These are phyloP conservation scores for Leccinum subgranulosum DNA, from an alignment of 768 basidiomycete genomes.

Conservation along the genomic window DNA sequence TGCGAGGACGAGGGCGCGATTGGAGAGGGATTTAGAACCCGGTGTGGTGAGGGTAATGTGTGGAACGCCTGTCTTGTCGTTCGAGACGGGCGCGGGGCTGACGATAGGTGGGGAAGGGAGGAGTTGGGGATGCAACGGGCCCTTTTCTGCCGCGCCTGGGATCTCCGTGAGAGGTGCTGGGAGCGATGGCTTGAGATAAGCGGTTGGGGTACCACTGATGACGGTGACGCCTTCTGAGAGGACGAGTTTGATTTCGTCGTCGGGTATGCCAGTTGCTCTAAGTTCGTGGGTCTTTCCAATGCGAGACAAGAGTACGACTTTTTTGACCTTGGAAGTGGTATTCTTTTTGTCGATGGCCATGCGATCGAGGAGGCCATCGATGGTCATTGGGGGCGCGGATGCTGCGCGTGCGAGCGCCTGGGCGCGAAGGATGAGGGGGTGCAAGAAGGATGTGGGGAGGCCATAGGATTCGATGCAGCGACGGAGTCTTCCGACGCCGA, in stretches of 20 bases:
- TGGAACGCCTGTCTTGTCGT: constrained; percentile 6
- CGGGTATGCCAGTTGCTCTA: constrained; percentile 82
- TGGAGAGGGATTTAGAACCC: constrained; percentile 36
- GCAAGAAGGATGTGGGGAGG: constrained; percentile 77
- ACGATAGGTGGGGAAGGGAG: constrained; percentile 4
- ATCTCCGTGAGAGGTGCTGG: constrained; percentile 39
- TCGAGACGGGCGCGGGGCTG: not conserved
- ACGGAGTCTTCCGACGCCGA: constrained; percentile 86
- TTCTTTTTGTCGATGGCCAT: constrained; percentile 99
- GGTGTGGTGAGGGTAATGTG: constrained; percentile 82
- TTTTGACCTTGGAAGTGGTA: constrained; percentile 78
- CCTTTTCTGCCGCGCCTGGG: constrained; percentile 13
- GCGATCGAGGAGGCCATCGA: constrained; percentile 82
- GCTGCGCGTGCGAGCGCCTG: constrained; percentile 19
- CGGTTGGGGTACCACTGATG: constrained; percentile 56
- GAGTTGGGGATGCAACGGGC: constrained; percentile 21
- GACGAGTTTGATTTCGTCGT: constrained; percentile 77
- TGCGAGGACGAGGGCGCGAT: constrained; percentile 89
- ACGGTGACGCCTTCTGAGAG: constrained; percentile 80
- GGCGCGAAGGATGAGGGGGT: constrained; percentile 59
- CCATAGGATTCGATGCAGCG: constrained; percentile 89
- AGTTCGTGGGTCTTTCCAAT: constrained; percentile 93
- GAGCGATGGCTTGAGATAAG: constrained; percentile 36
- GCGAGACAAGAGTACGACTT: constrained; percentile 85
- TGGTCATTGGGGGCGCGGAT: constrained; percentile 38